Conservation (phyloP, 306 rosid species). For the Malus sieversii region DNA sequence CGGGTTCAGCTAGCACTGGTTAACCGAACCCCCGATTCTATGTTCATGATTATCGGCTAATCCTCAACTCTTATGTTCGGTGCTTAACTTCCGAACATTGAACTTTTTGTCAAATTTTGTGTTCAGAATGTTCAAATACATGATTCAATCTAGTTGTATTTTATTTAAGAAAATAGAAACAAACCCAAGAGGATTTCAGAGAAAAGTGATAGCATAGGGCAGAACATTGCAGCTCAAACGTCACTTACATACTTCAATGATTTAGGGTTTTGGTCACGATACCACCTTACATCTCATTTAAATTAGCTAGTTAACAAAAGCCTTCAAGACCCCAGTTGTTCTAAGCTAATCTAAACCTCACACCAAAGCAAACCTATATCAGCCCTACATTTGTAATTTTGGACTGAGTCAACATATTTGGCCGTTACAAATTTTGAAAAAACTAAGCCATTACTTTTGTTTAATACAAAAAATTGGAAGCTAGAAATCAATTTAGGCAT, state of each 20-base stretch:
- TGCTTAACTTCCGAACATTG: background rate
- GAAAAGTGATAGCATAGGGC: background rate
- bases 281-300: background rate
- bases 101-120: background rate
- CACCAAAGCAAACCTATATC: background rate
- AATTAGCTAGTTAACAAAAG: background rate
- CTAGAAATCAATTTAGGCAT: too few relatives aligned
- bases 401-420: background rate
- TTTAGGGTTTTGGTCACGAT: background rate
- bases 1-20: background rate
- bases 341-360: too few relatives aligned
- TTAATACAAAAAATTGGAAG: background rate
- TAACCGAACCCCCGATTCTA: background rate
- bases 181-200: background rate
- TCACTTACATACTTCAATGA: background rate
- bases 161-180: background rate
- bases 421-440: background rate
- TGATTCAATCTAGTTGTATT: background rate
- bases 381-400: background rate
- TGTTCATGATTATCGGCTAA: background rate
- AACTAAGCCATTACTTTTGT: background rate
- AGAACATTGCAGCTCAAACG: background rate
- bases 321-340: too few relatives aligned
- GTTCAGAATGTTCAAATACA: background rate
- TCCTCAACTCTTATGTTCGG: background rate